Evolutionary conservation across 768 basidiomycete species (phyloP).

Genomic region (Sistotremastrum suecicum): DNA sequence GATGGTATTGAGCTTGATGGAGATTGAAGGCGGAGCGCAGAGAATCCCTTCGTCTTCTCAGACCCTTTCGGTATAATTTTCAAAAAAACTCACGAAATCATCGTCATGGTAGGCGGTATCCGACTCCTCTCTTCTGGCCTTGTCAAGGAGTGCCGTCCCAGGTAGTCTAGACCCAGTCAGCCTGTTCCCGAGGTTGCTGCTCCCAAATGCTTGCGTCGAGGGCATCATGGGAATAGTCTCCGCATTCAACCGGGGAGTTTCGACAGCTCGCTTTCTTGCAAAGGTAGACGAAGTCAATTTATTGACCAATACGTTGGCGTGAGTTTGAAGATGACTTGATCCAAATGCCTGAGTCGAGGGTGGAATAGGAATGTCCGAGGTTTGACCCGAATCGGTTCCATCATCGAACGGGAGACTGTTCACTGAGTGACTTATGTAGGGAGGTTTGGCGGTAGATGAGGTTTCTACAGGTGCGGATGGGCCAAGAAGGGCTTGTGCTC

Average conservation of each 20-base stretch:
- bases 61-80: too few species aligned
- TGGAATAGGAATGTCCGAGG: too few species aligned
- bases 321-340: constrained; percentile 5
- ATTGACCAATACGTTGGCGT: background rate
- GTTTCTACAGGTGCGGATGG: background rate
- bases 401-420: background rate
- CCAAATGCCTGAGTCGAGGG: constrained; percentile 9
- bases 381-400: background rate
- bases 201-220: constrained; percentile 4
- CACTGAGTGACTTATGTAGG: background rate
- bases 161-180: too few species aligned
- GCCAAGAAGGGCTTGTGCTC: constrained; percentile 23
- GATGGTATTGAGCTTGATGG: too few species aligned
- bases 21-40: too few species aligned
- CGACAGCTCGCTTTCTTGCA: background rate
- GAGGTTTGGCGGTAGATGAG: too few species aligned
- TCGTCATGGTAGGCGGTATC: too few species aligned
- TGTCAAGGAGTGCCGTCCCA: too few species aligned
- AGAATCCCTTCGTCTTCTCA: too few species aligned
- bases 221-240: background rate
- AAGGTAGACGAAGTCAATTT: background rate
- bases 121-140: too few species aligned
- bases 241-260: background rate
- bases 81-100: too few species aligned
- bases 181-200: constrained; percentile 3